A percentile compares a stretch with the other conserved stretches of the same genome.
Conservation (phyloP, 2,329 filamentous ascomycete genomes). For the Cercospora sesami region DNA sequence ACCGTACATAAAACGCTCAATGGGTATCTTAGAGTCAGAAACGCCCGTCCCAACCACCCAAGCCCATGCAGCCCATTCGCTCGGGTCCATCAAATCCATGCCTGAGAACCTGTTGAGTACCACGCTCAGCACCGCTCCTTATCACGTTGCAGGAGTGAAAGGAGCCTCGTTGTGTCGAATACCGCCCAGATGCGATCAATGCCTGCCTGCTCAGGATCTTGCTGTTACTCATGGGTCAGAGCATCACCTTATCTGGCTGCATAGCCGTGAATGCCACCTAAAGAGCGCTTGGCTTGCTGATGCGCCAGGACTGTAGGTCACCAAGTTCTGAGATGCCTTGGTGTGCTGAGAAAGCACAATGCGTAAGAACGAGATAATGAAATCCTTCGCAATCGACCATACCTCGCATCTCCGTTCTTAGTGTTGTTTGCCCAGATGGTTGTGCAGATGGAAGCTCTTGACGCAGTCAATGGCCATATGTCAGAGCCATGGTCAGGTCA, state of each 20-base stretch:
- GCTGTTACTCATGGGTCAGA: not conserved
- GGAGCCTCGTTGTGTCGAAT: not conserved
- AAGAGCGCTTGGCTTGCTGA: not conserved
- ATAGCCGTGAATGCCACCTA: not conserved
- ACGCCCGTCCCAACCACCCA: not conserved
- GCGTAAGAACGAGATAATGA: not conserved
- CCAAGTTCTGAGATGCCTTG: not conserved
- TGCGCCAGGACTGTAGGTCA: not conserved
- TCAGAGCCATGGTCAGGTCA: no score
- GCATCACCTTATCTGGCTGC: not conserved
- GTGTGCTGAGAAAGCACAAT: not conserved
- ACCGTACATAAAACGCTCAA: not conserved
- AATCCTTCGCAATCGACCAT: not conserved
- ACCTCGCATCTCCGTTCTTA: no score
- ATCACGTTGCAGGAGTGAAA: not conserved
- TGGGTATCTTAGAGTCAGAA: not conserved
- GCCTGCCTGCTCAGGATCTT: not conserved
- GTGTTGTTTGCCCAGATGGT: no score
- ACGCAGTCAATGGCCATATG: no score
- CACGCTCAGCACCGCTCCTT: not conserved
- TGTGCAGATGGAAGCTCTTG: no score
- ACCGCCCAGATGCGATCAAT: not conserved
- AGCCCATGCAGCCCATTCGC: not conserved
- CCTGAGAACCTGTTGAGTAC: no score
- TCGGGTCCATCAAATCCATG: not conserved